Percentiles rank a stretch among this genome's conserved stretches.
Conservation (phyloP, 1,284 basidiomycete genomes). For the Ustilago esculenta region DNA sequence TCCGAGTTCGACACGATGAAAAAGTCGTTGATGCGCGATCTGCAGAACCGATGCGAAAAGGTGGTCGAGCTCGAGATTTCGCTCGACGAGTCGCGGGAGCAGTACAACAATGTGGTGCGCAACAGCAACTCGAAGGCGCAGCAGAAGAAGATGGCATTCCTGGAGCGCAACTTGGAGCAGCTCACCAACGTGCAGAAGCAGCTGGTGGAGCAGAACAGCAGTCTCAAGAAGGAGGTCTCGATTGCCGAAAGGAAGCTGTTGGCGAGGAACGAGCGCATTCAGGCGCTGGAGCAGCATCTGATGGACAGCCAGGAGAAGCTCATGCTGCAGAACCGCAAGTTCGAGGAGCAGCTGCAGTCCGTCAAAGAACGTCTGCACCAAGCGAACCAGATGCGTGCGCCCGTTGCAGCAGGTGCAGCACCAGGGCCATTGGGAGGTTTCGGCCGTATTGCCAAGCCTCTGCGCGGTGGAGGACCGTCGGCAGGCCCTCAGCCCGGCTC, state of each 20-base stretch:
- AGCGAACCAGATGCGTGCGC: slow-evolving; percentile 77
- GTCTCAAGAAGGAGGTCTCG: slow-evolving; percentile 96
- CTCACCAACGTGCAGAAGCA: slow-evolving; percentile 96
- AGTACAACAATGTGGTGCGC: slow-evolving; percentile 97
- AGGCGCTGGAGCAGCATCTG: slow-evolving; percentile 80
- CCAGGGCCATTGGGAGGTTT: slow-evolving; percentile 77
- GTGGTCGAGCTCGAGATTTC: slow-evolving; percentile 99
- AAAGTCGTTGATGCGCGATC: slow-evolving; percentile 96
- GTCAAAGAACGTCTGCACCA: slow-evolving; percentile 91
- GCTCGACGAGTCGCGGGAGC: slow-evolving; percentile 97
- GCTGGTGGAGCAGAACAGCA: slow-evolving; percentile 98
- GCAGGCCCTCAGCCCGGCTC: slow-evolving; percentile 44
- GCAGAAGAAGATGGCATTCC: slow-evolving; percentile 98
- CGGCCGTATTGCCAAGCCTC: slow-evolving; percentile 93
- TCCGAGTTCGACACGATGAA: slow-evolving; percentile 99
- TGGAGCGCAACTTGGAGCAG: slow-evolving; percentile 96
- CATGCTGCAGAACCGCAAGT: slow-evolving; percentile 91
- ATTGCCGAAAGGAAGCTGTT: slow-evolving; percentile 95
- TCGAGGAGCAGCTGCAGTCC: slow-evolving; percentile 88
- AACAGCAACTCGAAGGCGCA: slow-evolving; percentile 98
- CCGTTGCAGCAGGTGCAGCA: slow-evolving; percentile 25
- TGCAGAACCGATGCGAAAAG: slow-evolving; percentile 99
- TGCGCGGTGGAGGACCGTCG: slow-evolving; percentile 78
- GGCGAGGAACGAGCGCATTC: slow-evolving; percentile 94
- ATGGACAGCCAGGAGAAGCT: slow-evolving; percentile 93